Percentiles rank a stretch among this genome's conserved stretches.
phyloP scores from a whole-genome alignment of 352 stramenopile species.

The Stephanocyclus meneghinianus region DNA sequence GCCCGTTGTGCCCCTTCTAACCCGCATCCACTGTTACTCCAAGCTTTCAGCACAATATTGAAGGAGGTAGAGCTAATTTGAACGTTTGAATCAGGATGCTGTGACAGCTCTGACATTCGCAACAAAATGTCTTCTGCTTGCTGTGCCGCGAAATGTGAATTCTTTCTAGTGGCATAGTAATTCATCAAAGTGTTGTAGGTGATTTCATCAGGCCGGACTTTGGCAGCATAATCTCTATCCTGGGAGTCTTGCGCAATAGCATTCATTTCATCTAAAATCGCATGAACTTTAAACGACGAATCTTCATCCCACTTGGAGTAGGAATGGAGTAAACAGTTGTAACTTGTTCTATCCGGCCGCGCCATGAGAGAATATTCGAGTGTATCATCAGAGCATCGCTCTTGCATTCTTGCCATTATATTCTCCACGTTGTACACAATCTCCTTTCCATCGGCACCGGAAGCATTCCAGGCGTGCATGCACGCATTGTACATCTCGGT shows the following conservation, averaged over 20 bases:
- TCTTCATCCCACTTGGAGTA: slow-evolving; percentile 46
- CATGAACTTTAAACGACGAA: slow-evolving; percentile 30
- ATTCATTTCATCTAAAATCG: slow-evolving; percentile 45
- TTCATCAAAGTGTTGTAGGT: slow-evolving; percentile 52
- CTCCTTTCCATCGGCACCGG: slow-evolving; percentile 12
- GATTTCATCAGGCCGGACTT: slow-evolving; percentile 30
- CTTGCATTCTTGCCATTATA: slow-evolving; percentile 46
- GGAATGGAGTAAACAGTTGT: slow-evolving; percentile 50
- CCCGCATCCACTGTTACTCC: slow-evolving; percentile 51
- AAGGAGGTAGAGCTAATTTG: slow-evolving; percentile 37
- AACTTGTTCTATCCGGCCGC: slow-evolving; percentile 40
- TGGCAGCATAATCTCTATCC: slow-evolving; percentile 5
- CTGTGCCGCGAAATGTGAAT: slow-evolving; percentile 35
- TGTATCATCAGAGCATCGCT: slow-evolving; percentile 22
- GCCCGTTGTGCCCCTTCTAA: slow-evolving; percentile 39
- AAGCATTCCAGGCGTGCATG: slow-evolving; percentile 50
- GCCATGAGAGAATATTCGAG: background rate
- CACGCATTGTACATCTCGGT: slow-evolving; percentile 53
- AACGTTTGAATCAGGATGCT: slow-evolving; percentile 1
- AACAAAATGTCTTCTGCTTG: slow-evolving; percentile 51
- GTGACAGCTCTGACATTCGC: slow-evolving; percentile 34
- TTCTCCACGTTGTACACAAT: slow-evolving; percentile 35
- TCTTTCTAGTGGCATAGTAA: slow-evolving; percentile 35
- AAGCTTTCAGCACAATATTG: slow-evolving; percentile 62
- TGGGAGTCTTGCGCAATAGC: slow-evolving; percentile 15